Percentiles rank a stretch among this genome's conserved stretches.
Conservation (phyloP, 305 asterid genomes). For the Euphrasia arctica region DNA sequence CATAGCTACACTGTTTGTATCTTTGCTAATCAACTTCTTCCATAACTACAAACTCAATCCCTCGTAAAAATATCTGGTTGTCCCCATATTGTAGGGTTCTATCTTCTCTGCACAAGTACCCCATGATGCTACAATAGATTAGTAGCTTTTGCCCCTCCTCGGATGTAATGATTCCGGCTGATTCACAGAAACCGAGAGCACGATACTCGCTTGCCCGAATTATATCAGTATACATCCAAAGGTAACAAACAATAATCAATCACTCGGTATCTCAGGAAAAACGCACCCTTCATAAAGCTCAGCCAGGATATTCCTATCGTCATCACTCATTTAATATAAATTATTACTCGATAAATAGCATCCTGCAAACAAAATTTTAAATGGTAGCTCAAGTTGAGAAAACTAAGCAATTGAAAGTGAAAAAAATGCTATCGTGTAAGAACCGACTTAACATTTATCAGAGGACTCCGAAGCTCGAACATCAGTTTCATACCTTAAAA, state of each 20-base stretch:
- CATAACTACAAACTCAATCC: not conserved
- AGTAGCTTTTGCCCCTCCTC: not conserved
- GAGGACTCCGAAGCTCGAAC: not conserved
- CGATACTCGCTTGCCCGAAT: too few species aligned
- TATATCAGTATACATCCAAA: too few species aligned
- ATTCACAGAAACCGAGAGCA: too few species aligned
- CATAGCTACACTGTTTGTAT: not conserved
- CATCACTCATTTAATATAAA: too few species aligned
- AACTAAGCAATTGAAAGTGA: not conserved
- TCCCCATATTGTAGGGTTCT: not conserved
- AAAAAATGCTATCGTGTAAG: not conserved
- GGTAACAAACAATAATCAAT: too few species aligned
- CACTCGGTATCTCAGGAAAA: too few species aligned
- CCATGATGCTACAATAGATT: not conserved
- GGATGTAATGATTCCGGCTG: too few species aligned
- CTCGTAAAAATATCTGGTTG: not conserved
- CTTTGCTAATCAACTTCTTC: conserved; percentile 1
- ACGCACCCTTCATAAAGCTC: too few species aligned
- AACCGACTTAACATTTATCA: not conserved
- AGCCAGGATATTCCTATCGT: too few species aligned
- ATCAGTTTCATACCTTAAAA: not conserved
- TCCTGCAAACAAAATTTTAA: conserved; percentile 11
- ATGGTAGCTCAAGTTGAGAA: not conserved
- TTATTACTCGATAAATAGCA: not conserved
- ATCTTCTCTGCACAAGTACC: not conserved